Conservation (phyloP, 1,284 basidiomycete genomes). For the Microbotryomycetes sp. region DNA sequence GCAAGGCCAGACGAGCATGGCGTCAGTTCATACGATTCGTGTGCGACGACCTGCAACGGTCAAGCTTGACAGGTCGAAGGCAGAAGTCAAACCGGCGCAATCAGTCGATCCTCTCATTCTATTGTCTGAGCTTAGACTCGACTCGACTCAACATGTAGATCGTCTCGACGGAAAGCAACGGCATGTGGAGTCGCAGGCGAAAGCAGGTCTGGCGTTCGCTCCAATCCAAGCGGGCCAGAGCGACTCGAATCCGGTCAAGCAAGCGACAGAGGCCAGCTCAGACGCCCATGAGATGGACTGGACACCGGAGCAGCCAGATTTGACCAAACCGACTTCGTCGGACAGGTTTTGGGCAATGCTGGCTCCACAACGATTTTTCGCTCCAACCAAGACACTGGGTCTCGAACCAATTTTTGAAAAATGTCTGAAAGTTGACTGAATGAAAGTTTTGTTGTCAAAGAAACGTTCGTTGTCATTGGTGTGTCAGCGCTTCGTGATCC, state of each 20-base stretch:
- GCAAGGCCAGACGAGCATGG: no score
- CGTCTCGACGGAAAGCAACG: no score
- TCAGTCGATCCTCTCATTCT: background rate
- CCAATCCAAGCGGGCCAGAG: no score
- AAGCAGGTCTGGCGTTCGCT: no score
- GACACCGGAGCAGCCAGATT: background rate
- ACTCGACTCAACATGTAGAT: no score
- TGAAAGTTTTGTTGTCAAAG: no score
- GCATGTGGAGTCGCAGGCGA: no score
- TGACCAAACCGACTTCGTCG: no score
- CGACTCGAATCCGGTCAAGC: no score
- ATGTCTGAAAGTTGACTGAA: background rate
- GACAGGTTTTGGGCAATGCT: background rate
- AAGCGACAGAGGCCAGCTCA: background rate
- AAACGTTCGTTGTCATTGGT: no score
- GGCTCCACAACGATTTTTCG: background rate
- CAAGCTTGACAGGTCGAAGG: background rate
- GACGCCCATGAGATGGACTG: background rate
- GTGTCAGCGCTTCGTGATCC: no score
- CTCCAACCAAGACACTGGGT: background rate
- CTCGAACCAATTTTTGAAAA: background rate
- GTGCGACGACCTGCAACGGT: background rate
- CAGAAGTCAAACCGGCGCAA: background rate
- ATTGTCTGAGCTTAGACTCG: no score
- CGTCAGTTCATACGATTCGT: background rate